Base-by-base conservation (phyloP, 306 rosid genomes). In the Inga laurina region DNA sequence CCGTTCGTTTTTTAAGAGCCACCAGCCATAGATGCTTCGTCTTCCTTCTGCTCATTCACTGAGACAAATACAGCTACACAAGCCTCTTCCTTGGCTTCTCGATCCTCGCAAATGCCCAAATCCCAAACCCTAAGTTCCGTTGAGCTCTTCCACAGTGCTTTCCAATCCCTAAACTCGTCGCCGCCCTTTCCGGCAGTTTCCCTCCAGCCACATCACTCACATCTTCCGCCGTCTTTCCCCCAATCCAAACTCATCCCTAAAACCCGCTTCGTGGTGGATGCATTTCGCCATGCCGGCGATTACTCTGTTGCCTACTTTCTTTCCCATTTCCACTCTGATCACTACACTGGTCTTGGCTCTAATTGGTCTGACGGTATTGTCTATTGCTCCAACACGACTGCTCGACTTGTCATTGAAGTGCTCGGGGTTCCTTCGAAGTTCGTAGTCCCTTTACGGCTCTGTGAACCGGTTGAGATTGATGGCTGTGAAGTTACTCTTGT, bases 241-340 rank as follows among this genome's bases (percentile, higher is more conserved):
- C 94, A 72, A 69, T 92, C 97, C 86, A 93, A 93, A 62, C 90
- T 82, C 79, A 91, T 95, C 79, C 98, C 98, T 5, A 85, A 84
- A 22, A 90, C 98, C 77, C 97, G 97, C 77, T 95, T 95, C 84
- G 76, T 83, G 57, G 84, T 95, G 76, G 98, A 95, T 81, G 95
- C 97, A 3, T 95, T 95, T 86, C 92, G 94, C 79, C 35, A 84
- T 66, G 86, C 97, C 46, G 91, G 89, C 46, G 83, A 82, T 37
- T 85, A 61, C 86, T 92, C 94, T 72, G 79, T 87, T 75, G 81
- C 97, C 57, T 93, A 93, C 91, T 95, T 95, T 88, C 98, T 95
- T 73, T 91, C 98, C 79, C 97, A 95, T 76, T 95, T 93, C 88
- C 98, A 95, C 89, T 93, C 95, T 69, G 98, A 95, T 44, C 98